These are phyloP conservation scores for Moesziomyces parantarcticus DNA, from an alignment of 1,284 basidiomycete genomes.

Conservation along the genomic window DNA sequence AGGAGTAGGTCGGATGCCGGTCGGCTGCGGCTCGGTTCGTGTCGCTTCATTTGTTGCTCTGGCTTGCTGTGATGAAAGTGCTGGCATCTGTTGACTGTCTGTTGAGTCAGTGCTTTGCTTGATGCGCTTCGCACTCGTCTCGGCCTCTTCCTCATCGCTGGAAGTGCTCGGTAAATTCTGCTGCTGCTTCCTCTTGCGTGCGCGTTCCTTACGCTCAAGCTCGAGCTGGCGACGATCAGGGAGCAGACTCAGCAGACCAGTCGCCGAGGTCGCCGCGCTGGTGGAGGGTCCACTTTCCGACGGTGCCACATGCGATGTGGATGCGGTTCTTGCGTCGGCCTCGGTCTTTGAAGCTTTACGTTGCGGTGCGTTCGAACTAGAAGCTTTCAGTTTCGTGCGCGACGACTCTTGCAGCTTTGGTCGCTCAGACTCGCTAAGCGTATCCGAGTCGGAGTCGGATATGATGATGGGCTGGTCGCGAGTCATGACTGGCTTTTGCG, in stretches of 20 bases:
- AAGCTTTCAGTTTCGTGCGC: not conserved
- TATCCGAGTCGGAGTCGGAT: constrained; percentile 45
- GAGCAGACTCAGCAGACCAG: constrained; percentile 18
- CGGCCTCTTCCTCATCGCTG: constrained; percentile 18
- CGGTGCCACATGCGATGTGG: not conserved
- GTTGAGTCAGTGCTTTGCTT: not conserved
- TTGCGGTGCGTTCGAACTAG: not conserved
- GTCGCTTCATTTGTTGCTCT: no score
- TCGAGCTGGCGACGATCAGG: constrained; percentile 58
- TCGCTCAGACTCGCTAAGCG: constrained; percentile 46
- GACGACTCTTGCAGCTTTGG: not conserved
- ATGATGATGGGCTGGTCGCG: constrained; percentile 32
- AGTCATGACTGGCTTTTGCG: constrained; percentile 7
- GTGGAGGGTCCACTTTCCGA: not conserved
- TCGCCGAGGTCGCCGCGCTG: not conserved
- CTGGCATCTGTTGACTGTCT: not conserved
- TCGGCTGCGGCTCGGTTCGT: no score
- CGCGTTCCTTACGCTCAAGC: constrained; percentile 50
- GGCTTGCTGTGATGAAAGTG: not conserved
- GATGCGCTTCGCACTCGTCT: constrained; percentile 9
- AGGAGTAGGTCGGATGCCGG: no score
- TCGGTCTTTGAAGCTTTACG: not conserved
- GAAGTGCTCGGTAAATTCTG: constrained; percentile 24
- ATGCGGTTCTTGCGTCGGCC: not conserved
- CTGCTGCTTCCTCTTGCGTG: constrained; percentile 39